Conservation (phyloP, 768 basidiomycete genomes). For the Trametes coccinea region DNA sequence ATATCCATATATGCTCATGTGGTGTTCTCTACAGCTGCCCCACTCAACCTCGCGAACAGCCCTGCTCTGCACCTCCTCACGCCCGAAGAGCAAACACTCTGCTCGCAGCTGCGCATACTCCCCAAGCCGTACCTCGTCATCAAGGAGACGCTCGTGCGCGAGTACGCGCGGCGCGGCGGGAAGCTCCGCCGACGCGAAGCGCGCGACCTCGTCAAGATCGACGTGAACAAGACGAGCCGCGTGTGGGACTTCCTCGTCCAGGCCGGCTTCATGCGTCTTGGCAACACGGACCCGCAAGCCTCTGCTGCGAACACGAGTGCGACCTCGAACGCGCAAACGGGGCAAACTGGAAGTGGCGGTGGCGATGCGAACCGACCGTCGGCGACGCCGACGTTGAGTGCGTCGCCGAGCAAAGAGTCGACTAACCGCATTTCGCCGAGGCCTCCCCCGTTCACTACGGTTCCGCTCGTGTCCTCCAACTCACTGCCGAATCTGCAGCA, state of each 20-base stretch:
- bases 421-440: constrained; percentile 24
- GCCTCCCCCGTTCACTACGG: constrained; percentile 30
- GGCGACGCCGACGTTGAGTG: constrained; percentile 32
- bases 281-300: constrained; percentile 26
- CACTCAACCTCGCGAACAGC: constrained; percentile 89
- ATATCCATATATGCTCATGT: constrained; percentile 1
- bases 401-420: constrained; percentile 34
- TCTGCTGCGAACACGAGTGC: background rate
- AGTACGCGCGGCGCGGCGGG: constrained; percentile 88
- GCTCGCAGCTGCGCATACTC: constrained; percentile 85
- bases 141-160: constrained; percentile 92
- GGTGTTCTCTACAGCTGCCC: constrained; percentile 41
- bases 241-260: constrained; percentile 94
- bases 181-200: constrained; percentile 87
- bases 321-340: background rate
- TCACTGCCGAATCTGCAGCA: constrained; percentile 3
- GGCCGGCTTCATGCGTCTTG: constrained; percentile 76
- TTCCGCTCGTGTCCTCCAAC: constrained; percentile 16
- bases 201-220: constrained; percentile 87
- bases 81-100: constrained; percentile 82
- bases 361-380: constrained; percentile 23
- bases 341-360: background rate
- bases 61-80: constrained; percentile 89
- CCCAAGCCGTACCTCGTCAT: constrained; percentile 95
- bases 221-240: constrained; percentile 88